Base-by-base conservation (phyloP, 805 yeast species). In the Schizosaccharomyces pombe region DNA sequence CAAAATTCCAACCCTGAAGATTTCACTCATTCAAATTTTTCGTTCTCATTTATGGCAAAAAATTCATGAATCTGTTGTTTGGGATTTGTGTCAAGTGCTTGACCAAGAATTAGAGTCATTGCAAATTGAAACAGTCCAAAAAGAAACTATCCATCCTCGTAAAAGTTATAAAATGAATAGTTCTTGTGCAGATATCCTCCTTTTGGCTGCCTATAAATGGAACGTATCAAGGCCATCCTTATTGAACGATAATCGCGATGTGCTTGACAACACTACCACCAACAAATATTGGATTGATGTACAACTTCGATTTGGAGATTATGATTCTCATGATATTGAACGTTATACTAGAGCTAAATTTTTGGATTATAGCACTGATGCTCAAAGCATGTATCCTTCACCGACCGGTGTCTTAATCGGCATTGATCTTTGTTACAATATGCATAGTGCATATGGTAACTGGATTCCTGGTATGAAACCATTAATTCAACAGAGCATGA, bases 11-110 rank as follows among this genome's bases (percentile, higher is more conserved):
- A 91, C 99, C 0, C 71, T 91, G 63, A 91, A 91, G 66, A 91
- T 91, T 30, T 89, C 98, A 0, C 72, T 89, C 58, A 87, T 91
- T 64, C 99, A 91, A 65, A 85, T 91, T 2, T 91, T 91, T 74
- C 74, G 99, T 56, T 97, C 98, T 0, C 99, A 91, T 70, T 75
- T 91, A 62, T 91, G 99, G 99, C 99, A 91, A 65, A 91, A 93
- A 66, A 91, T 91, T 55, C 99, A 91, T 65, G 99, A 91, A 67
- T 81, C 93, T 67, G 72, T 91, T 52, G 95, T 91, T 2, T 84
- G 85, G 64, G 98, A 91, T 70, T 62, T 91, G 31, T 86, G 95
- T 62, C 96, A 87, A 63, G 89, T 86, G 16, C 68, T 91, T 24
- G 98, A 91, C 65, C 79, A 79, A 53, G 94, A 91, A 64, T 68